These are phyloP conservation scores for Jaltomata sinuosa DNA, from an alignment of 257 asterid genomes.

Conservation along the genomic window DNA sequence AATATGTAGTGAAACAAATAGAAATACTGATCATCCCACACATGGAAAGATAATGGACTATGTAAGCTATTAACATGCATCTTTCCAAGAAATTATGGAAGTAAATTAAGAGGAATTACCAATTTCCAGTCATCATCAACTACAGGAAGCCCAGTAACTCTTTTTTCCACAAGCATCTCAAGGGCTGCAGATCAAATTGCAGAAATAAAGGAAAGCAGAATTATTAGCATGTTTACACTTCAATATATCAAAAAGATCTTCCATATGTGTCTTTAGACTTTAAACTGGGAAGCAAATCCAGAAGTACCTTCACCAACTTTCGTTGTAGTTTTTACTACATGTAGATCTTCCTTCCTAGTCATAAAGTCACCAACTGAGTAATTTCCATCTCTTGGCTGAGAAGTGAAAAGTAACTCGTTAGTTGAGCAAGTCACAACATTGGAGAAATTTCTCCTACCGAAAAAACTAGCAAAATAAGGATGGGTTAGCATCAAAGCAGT, in stretches of 20 bases:
- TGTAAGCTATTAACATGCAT: background rate
- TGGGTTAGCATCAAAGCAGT: background rate
- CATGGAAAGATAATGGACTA: background rate
- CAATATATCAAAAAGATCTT: background rate
- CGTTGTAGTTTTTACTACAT: conserved; percentile 64
- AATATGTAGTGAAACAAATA: background rate
- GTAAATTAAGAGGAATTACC: conserved; percentile 35
- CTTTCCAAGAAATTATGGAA: background rate
- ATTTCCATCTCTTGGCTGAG: conserved; percentile 48
- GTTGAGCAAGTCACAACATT: conserved; percentile 3
- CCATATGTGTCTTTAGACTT: background rate
- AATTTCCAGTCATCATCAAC: conserved; percentile 82
- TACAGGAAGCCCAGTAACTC: conserved; percentile 92
- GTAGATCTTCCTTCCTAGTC: conserved; percentile 59
- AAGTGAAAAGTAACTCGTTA: background rate
- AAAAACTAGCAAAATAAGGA: background rate
- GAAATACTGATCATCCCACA: background rate
- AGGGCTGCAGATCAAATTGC: conserved; percentile 42
- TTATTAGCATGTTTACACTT: background rate
- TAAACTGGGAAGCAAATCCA: background rate
- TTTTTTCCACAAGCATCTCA: conserved; percentile 68
- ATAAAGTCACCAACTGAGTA: conserved; percentile 85
- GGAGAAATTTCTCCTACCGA: background rate
- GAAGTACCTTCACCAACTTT: conserved; percentile 77
- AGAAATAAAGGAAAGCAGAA: conserved; percentile 1